A percentile compares a stretch with the other conserved stretches of the same genome.
Conservation (phyloP, 306 rosid species). For the Inga leiocalycina region DNA sequence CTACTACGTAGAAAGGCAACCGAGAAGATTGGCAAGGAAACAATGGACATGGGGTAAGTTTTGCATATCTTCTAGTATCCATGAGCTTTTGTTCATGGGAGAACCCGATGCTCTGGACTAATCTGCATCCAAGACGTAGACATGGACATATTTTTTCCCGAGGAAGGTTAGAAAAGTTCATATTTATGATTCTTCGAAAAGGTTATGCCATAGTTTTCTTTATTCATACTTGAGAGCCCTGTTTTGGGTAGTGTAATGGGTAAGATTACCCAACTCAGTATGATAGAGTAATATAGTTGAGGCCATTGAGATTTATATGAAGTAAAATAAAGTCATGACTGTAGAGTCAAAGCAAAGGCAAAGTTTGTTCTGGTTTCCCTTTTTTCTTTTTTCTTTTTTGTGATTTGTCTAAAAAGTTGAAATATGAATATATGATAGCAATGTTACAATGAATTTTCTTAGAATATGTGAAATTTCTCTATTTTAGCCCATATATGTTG, state of each 20-base stretch:
- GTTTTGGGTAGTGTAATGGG: background rate
- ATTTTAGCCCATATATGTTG: background rate
- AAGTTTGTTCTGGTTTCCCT: background rate
- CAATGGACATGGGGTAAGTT: conserved; percentile 7
- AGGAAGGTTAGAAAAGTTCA: conserved; percentile 6
- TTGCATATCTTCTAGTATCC: conserved; percentile 3
- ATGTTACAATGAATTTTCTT: background rate
- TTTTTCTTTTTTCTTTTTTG: background rate
- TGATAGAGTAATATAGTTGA: background rate
- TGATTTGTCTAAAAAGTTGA: conserved; percentile 23
- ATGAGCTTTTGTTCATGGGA: conserved; percentile 26
- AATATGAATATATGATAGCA: background rate
- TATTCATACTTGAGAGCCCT: background rate
- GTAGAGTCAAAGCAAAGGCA: conserved; percentile 46
- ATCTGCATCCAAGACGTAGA: conserved; percentile 31
- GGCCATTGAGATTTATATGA: background rate
- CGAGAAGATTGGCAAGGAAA: conserved; percentile 31
- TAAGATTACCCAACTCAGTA: background rate
- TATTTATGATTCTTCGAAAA: background rate
- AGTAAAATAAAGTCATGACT: conserved; percentile 35
- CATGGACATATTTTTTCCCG: conserved; percentile 20
- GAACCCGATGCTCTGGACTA: conserved; percentile 18
- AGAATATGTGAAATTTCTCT: background rate
- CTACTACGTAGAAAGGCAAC: conserved; percentile 46
- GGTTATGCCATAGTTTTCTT: background rate